These are phyloP conservation scores for Arachis monticola DNA, from an alignment of 331 rosid species.

Conservation along the genomic window DNA sequence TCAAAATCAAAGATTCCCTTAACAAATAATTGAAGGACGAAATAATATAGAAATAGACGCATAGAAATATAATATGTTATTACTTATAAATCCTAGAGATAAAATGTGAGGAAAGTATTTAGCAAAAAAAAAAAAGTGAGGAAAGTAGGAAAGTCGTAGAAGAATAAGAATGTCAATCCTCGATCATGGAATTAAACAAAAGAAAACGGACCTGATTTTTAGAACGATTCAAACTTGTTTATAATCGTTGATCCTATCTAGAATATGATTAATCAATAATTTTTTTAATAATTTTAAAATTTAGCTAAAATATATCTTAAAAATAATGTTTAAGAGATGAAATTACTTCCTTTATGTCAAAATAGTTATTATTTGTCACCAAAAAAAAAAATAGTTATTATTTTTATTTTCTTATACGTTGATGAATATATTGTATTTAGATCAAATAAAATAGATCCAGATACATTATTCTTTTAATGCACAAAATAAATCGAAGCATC, in stretches of 20 bases:
- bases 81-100: background rate
- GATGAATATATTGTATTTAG: too few species aligned
- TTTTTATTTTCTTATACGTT: too few species aligned
- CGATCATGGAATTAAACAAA: background rate
- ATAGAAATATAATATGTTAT: background rate
- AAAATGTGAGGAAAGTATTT: background rate
- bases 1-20: constrained; percentile 1
- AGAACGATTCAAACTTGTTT: constrained; percentile 15
- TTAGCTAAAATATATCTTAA: too few species aligned
- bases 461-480: too few species aligned
- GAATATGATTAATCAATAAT: background rate
- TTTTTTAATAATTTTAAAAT: too few species aligned
- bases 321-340: too few species aligned
- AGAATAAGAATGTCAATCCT: background rate
- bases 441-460: too few species aligned
- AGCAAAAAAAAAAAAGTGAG: background rate
- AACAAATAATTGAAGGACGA: background rate
- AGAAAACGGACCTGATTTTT: background rate
- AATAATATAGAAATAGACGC: background rate
- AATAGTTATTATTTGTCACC: too few species aligned
- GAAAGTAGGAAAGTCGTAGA: background rate
- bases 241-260: background rate
- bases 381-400: too few species aligned
- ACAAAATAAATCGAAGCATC: too few species aligned
- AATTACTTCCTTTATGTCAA: too few species aligned